These are phyloP conservation scores for Nevesoporus exiguus DNA, from an alignment of 768 basidiomycete species.

Conservation along the genomic window DNA sequence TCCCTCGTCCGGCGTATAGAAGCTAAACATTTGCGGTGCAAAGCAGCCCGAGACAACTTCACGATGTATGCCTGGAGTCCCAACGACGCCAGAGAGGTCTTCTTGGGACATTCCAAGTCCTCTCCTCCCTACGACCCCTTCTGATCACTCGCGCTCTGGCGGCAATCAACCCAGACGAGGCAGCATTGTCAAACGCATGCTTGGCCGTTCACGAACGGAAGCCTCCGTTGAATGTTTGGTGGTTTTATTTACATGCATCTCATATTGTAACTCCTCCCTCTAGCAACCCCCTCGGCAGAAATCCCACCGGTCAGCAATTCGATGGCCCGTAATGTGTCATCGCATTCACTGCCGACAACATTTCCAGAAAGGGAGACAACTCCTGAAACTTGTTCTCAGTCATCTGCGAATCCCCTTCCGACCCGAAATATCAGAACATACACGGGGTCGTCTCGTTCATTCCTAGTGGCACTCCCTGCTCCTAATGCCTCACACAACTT, in stretches of 20 bases:
- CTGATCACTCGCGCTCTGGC: constrained; percentile 21
- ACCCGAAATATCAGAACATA: constrained; percentile 58
- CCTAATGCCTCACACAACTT: constrained; percentile 26
- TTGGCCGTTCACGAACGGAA: constrained; percentile 64
- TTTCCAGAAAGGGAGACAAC: constrained; percentile 24
- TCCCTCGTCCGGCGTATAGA: not conserved
- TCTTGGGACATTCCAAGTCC: constrained; percentile 39
- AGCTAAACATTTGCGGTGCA: not conserved
- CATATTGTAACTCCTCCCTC: not conserved
- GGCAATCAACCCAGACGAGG: constrained; percentile 34
- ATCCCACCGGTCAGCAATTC: not conserved
- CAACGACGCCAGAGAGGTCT: constrained; percentile 6
- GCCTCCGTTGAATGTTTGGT: constrained; percentile 39
- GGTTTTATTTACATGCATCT: not conserved
- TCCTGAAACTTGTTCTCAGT: constrained; percentile 23
- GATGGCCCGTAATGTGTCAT: constrained; percentile 21
- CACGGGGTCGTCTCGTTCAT: constrained; percentile 76
- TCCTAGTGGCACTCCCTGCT: constrained; percentile 60
- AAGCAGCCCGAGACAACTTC: not conserved
- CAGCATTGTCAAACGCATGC: constrained; percentile 65
- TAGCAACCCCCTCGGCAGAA: constrained; percentile 2
- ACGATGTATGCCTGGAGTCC: not conserved
- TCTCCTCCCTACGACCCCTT: constrained; percentile 32
- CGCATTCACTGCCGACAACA: constrained; percentile 22
- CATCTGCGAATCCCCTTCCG: constrained; percentile 27